Base-by-base conservation (phyloP, 2,329 filamentous ascomycete species). In the Monilinia fructicola region DNA sequence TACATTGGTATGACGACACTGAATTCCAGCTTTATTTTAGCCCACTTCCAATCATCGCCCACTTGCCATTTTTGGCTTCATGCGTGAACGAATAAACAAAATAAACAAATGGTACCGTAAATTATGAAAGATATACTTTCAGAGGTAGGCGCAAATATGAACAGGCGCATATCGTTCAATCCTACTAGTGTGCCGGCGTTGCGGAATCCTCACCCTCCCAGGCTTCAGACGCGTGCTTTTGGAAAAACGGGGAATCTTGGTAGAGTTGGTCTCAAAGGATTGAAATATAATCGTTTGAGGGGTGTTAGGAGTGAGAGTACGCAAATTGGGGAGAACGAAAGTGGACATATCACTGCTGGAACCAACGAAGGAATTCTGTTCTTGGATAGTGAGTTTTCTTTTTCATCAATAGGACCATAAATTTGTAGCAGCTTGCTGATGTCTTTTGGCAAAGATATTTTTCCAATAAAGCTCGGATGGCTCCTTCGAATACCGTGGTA, bases 321-420 rank as follows among this genome's bases (percentile, higher is more conserved):
- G 28, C 75, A 78, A 65, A 78, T 82, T 14, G 86, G 84, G 62
- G 85, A 87, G 71, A 83, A 90, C 73, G 87, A 90, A 70, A 87
- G 87, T 12, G 94, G 95, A 0, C 93, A 97, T 74, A 97, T 98
- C 71, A 81, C 84, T n/a, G 84, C 90, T 14, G 84, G 82, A 3
- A 80, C 88, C 1, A 90, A 93, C 72, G 92, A 98, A 79, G 89
- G 90, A 0, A 88, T 98, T 55, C 78, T 97, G 9, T 99, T 96
- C 80, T 89, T 98, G 74, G 93, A 96, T 76, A 96, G 91, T 93
- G 79, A 76, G 87, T 74, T 46, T 26, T 48, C 44, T 64, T 38
- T 52, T n/a, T 46, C 28, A 6, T 48, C 31, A 12, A 12, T 42
- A 5, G 12, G 14, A 5, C 53, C 3, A 48, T 38, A 28, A n/a